Base-by-base conservation (phyloP, 164 flowering plant genomes). In the Liquidambar formosana region DNA sequence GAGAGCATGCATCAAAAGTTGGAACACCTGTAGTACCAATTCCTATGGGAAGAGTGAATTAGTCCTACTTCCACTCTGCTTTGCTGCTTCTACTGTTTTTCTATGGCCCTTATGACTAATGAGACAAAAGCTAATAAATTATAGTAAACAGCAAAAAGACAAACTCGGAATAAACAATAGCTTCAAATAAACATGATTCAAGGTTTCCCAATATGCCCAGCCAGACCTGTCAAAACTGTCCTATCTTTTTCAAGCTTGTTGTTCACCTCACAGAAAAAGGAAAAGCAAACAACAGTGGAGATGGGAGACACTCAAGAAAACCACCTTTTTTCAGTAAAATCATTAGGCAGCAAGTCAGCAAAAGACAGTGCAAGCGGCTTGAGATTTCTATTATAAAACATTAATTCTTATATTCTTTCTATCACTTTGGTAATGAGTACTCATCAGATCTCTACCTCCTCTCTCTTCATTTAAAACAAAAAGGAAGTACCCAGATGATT, bases 291-390 rank as follows among this genome's bases (percentile, higher is more conserved):
- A 66, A 57, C 43, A 26, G 21, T 53, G 57, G 28, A 59, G 57
- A 53, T 45, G 58, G 28, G 52, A 51, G 70, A 27, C 4, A 61
- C 67, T 71, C 73, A 77, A 69, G 67, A 77, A 64, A 56, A 47
- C 54, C 62, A 60, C 69, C 65, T 75, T 77, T 77, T 74, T 71
- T 68, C 85, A 78, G 78, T 75, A 77, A 70, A 76, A 78, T 79
- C 77, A 79, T 76, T 52, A 67, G 52, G n/a, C n/a, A n/a, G n/a
- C n/a, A n/a, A n/a, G n/a, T n/a, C 63, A 64, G 25, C 49, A 69
- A 57, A 48, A 67, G 21, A 13, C 26, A 10, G 53, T 0, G 54
- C 38, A 27, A 43, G 18, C 63, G 69, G 27, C 28, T 59, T 68
- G 68, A 61, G 64, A 57, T 58, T 43, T 67, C 33, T 65, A 67